Base-by-base conservation (phyloP, 805 yeast genomes). In the Komagataella pastoris region DNA sequence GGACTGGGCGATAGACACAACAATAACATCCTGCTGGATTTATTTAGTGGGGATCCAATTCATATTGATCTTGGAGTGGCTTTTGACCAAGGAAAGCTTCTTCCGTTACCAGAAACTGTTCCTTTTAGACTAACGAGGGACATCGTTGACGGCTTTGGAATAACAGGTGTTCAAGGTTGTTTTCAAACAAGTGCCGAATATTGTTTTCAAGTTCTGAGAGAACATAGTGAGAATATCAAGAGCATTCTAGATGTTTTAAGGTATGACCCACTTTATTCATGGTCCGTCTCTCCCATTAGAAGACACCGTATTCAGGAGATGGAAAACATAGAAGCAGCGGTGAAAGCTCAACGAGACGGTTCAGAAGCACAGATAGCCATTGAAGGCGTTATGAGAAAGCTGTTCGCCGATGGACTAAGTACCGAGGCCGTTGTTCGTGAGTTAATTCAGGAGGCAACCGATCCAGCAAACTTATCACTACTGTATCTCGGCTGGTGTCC, bases 21-120 rank as follows among this genome's bases (percentile, higher is more conserved):
- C 62, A 89, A 89, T 63, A 93, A 93, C 63, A 83, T 93, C 44
- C 65, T 93, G 48, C 61, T 93, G n/a, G 97, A 93, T 63, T 72
- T 73, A 49, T 60, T 64, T n/a, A 75, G 87, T 0, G 98, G 98
- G 0, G 97, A 90, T 58, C 95, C 97, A 0, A 82, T 93, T 23
- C 99, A 95, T 63, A 95, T 93, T 57, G 99, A 93, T 65, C 69
- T 93, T 17, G 99, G 99, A 0, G 90, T 93, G 47, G 95, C 98
- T 0, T 93, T 93, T 69, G 99, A 93, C 63, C 97, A 89, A 60
- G 99, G 98, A 0, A 81, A 77, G 58, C 67, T 81, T 12, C 69
- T 93, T 45, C 83, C 91, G 0, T 77, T 91, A 7, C 99, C 99
- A 0, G 99, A 93, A 60, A 75, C 85, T 0, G 96, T 95, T 5